Evolutionary conservation across 2,329 filamentous ascomycete species (phyloP), one percentile per base, ranked within the genome.

Genomic region (Epichloe sylvatica): DNA sequence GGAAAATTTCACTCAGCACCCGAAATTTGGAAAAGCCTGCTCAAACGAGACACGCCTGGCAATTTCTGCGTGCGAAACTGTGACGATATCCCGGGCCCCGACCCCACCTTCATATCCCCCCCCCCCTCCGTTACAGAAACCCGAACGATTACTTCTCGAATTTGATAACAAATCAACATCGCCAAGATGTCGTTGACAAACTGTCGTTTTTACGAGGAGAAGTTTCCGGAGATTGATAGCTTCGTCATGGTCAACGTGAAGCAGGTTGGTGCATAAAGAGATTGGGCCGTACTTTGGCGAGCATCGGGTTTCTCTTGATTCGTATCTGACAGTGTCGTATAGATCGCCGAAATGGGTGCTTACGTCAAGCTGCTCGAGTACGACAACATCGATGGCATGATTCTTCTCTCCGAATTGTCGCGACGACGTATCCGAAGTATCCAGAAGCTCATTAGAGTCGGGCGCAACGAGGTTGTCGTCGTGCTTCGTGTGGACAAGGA

Each of bases 201-300:
- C 74, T 94, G 86, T 72, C 88, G 89, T 64, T 96, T 94, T 72
- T 96, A 95, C 70, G 89, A 95, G 78, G 88, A 95, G 74, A 94
- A 94, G 72, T 96, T 85, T 55, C 65, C 67, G 60, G 92, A 97
- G 78, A 91, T 98, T 67, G 92, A 98, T 73, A 94, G 88, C 77
- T 97, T 96, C 73, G 94, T 98, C 67, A 98, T 98, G 92, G 92
- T 98, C 68, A 98, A 97, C 71, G 92, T 97, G 63, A 94, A 95
- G 80, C 89, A 95, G 83, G 86, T 90, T 67, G 55, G 77, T 64
- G 89, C 67, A 55, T 19, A 76, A 62, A 51, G 49, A 49, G 51
- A 25, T 45, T 43, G 49, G 13, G 41, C 30, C 5, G 25, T 3
- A 4, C 9, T n/a, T 13, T 13, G 40, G 35, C n/a, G 35, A 30